Base-by-base conservation (phyloP, 768 basidiomycete species). In the Tephrocybe rancida region DNA sequence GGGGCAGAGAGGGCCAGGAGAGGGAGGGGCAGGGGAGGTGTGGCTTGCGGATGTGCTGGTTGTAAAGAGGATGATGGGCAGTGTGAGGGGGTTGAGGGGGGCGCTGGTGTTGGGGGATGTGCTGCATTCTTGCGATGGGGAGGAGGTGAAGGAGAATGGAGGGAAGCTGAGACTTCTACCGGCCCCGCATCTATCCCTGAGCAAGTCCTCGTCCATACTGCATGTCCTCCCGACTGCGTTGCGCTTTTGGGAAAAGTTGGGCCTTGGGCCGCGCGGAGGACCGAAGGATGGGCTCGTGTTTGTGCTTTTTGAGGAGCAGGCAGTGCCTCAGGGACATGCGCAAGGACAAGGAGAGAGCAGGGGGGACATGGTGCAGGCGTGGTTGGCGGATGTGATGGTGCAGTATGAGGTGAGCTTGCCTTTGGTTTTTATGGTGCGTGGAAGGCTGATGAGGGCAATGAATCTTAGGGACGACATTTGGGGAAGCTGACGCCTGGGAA, bases 161-260 rank as follows among this genome's bases (percentile, higher is more conserved):
- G 7, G n/a, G 14, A 37, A 37, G 4, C 39, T 41, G 5, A 8
- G 19, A 19, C 6, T 21, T 5, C 39, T 21, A 3, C 9, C 39
- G 3, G 18, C 39, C 7, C 39, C 39, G 6, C 18, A 21, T 13
- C 18, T 41, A 6, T 7, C 39, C 5, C n/a, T 41, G 3, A 21
- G 19, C 21, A 41, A 41, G 21, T 19, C 19, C n/a, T 19, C 86
- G 32, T 77, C 82, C 3, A 68, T 91, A 24, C 73, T 94, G n/a
- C 84, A 91, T 37, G 67, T 90, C 16, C 67, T 83, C 13, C 86
- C 90, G 1, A 69, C 89, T 3, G 87, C 90, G 0, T 64, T 94
- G 21, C 78, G 86, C 2, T 94, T 93, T 66, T 94, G 92, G 92
- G 87, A 90, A 60, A 94, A 92, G 65, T 76, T 93, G 11, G 90